Evolutionary conservation across 495 filamentous ascomycete genomes (phyloP), one percentile per base, ranked within the genome.

Genomic region (Immersiella caudata): DNA sequence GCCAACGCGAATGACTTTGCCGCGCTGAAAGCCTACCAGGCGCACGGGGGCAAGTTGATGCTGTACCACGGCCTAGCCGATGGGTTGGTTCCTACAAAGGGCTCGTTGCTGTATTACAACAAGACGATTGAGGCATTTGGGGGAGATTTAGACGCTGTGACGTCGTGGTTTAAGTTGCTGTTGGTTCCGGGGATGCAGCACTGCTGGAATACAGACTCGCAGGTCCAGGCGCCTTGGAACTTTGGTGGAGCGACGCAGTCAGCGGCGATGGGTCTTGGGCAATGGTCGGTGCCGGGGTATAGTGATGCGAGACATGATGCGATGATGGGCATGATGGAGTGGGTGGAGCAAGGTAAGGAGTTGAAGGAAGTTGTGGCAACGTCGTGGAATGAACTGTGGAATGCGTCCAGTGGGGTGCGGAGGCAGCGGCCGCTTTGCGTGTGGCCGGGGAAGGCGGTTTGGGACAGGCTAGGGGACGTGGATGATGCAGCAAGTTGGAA

Each of bases 1-100:
- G 70, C 77, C 26, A 84, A 81, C 6, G 85, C 85, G 0, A 71
- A 80, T 59, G 66, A 82, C 55, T 85, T 79, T 71, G 79, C 85
- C 66, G 4, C 40, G 5, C 72, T 88, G 55, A 71, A 79, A 0
- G 66, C 73, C 0, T 87, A 87, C 74, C 72, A 79, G 16, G 64
- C 73, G 8, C 75, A 75, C 26, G 85, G 85, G 6, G 84, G 83
- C 27, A 88, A 88, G 73, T 75, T 87, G 25, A 60, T 88, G 62
- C 72, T 82, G 52, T 88, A 87, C 71, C 86, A 88, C 66, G 86
- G 86, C 0, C 63, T 76, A 7, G 69, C 79, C 1, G 87, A 89
- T 69, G 80, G 75, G 0, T 71, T 81, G 6, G 83, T 87, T 62
- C 76, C 83, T 0, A 71, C 78, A 3, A 74, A 75, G 1, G 78